phyloP scores from a whole-genome alignment of 129 eudicot species.

The Flaveria sonorensis region DNA sequence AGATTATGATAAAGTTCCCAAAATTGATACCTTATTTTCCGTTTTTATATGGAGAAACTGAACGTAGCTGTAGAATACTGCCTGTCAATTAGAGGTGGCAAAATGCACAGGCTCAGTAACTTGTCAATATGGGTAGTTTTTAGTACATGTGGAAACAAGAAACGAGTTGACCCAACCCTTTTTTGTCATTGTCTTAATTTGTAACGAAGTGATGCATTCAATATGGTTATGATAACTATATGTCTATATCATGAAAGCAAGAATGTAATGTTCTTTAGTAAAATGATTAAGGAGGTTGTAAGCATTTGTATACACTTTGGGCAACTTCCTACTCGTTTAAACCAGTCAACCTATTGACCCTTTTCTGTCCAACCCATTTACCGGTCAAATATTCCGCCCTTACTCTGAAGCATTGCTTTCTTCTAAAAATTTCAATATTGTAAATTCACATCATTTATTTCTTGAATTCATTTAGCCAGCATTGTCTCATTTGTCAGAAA shows the following conservation, averaged over 20 bases:
- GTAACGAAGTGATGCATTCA: not conserved
- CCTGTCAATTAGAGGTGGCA: not conserved
- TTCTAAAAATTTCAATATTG: not conserved
- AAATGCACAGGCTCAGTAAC: not conserved
- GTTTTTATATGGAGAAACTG: not conserved
- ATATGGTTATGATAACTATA: not conserved
- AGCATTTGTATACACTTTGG: not conserved
- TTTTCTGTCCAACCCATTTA: not conserved
- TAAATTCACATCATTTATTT: slow-evolving; percentile 8
- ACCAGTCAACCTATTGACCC: too few species aligned
- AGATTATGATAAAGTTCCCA: not conserved
- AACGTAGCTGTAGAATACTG: not conserved
- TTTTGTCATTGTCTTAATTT: not conserved
- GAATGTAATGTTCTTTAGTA: not conserved
- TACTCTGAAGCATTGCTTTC: slow-evolving; percentile 2
- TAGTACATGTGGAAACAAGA: not conserved
- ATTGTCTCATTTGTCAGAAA: slow-evolving; percentile 47
- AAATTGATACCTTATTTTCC: not conserved
- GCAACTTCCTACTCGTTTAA: not conserved
- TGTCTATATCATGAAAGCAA: too few species aligned
- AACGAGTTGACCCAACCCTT: not conserved
- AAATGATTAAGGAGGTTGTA: slow-evolving; percentile 9
- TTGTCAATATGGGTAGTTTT: not conserved
- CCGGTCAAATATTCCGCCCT: not conserved
- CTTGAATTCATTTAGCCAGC: not conserved